Percentiles rank a stretch among this genome's conserved stretches.
Conservation (phyloP, 306 rosid genomes). For the Cucumis cinereus region DNA sequence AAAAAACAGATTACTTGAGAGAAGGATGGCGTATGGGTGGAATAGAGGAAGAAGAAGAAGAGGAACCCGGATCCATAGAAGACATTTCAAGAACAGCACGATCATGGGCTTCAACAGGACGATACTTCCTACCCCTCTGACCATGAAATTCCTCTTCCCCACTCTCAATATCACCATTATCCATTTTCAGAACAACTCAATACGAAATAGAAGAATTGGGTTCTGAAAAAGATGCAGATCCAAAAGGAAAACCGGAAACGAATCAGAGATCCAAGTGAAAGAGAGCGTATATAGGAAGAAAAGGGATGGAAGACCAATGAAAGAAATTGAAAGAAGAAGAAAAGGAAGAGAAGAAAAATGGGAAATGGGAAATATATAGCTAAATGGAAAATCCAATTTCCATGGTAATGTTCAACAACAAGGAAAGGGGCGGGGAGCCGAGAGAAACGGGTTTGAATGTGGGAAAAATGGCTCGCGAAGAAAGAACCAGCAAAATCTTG, state of each 20-base stretch:
- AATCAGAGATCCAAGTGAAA: slow-evolving; percentile 3
- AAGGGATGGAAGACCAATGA: background rate
- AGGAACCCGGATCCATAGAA: slow-evolving; percentile 74
- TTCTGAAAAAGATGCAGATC: slow-evolving; percentile 12
- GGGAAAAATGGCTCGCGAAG: background rate
- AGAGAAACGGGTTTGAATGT: slow-evolving; percentile 7
- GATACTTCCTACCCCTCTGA: slow-evolving; percentile 61
- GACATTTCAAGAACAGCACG: slow-evolving; percentile 98
- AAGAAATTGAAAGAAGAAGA: slow-evolving; percentile 6
- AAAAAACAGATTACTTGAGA: slow-evolving; percentile 35
- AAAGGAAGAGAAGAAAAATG: background rate
- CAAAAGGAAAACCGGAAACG: background rate
- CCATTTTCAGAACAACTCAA: slow-evolving; percentile 25
- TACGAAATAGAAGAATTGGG: background rate
- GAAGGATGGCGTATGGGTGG: slow-evolving; percentile 30
- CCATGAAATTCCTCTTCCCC: slow-evolving; percentile 52
- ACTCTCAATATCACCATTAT: slow-evolving; percentile 67
- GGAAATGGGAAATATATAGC: background rate
- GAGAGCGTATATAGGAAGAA: background rate
- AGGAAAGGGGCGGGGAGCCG: background rate
- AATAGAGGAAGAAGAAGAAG: slow-evolving; percentile 49
- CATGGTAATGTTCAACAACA: background rate
- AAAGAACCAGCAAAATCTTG: background rate
- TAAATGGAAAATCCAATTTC: background rate
- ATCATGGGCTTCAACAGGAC: slow-evolving; percentile 83